Evolutionary conservation across 2,329 filamentous ascomycete genomes (phyloP).

Genomic region (Aspergillus hortae): DNA sequence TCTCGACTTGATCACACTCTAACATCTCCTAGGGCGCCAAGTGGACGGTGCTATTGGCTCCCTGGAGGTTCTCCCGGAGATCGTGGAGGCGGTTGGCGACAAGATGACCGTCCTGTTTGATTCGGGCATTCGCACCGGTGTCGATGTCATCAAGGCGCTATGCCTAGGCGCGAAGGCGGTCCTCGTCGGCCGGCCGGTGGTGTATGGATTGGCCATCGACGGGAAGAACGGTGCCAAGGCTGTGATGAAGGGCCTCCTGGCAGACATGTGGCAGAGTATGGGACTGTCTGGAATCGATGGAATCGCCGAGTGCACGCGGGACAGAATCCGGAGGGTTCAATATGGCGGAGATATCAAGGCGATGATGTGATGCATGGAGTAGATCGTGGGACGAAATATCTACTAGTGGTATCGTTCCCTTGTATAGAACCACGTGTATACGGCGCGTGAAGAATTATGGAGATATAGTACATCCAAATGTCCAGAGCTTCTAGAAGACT

Average conservation of each 20-base stretch:
- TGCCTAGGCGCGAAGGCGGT: conserved; percentile 57
- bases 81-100: conserved; percentile 57
- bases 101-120: conserved; percentile 50
- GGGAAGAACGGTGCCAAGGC: conserved; percentile 55
- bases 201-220: conserved; percentile 56
- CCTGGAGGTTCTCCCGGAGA: conserved; percentile 55
- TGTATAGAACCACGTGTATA: too few species aligned
- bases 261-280: conserved; percentile 56
- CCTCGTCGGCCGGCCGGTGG: conserved; percentile 54
- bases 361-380: conserved; percentile 23
- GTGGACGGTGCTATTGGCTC: conserved; percentile 50
- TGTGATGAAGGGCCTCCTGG: conserved; percentile 49
- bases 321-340: conserved; percentile 31
- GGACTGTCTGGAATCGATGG: conserved; percentile 49
- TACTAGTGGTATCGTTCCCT: background rate
- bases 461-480: too few species aligned
- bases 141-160: conserved; percentile 51
- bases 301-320: conserved; percentile 32
- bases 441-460: too few species aligned
- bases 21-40: conserved; percentile 36
- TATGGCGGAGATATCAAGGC: conserved; percentile 34
- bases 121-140: conserved; percentile 48
- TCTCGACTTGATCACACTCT: background rate
- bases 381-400: background rate
- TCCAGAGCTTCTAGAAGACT: too few species aligned